Conservation (phyloP, 2,329 filamentous ascomycete genomes). For the Lanzia echinophila region DNA sequence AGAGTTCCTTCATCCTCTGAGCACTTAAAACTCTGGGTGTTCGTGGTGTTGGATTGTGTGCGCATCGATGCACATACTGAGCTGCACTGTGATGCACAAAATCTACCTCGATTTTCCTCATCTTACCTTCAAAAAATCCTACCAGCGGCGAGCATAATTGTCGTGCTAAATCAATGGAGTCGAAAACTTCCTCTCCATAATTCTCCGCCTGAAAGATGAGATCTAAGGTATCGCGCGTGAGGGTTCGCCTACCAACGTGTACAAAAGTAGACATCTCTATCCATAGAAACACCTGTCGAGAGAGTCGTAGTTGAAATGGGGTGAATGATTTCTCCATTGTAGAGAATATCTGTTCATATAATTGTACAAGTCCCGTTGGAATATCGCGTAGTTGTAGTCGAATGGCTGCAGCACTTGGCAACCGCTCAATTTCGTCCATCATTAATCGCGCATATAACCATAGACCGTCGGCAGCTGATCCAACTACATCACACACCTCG, state of each 20-base stretch:
- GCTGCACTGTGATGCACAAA: neutral
- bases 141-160: neutral
- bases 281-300: neutral
- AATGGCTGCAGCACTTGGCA: neutral
- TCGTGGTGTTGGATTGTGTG: neutral
- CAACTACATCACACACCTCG: neutral
- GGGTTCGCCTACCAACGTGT: neutral
- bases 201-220: neutral
- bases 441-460: neutral
- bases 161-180: neutral
- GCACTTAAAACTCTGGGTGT: neutral
- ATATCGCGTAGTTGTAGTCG: neutral
- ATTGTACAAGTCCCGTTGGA: neutral
- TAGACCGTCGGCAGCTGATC: neutral
- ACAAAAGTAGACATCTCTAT: conserved; percentile 1
- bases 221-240: neutral
- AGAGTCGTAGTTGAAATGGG: neutral
- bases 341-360: neutral
- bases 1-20: neutral
- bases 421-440: neutral
- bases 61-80: conserved; percentile 1
- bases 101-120: neutral
- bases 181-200: neutral
- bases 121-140: neutral
- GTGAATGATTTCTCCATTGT: neutral